Base-by-base conservation (phyloP, 2,329 filamentous ascomycete species). In the Fusarium miscanthi region DNA sequence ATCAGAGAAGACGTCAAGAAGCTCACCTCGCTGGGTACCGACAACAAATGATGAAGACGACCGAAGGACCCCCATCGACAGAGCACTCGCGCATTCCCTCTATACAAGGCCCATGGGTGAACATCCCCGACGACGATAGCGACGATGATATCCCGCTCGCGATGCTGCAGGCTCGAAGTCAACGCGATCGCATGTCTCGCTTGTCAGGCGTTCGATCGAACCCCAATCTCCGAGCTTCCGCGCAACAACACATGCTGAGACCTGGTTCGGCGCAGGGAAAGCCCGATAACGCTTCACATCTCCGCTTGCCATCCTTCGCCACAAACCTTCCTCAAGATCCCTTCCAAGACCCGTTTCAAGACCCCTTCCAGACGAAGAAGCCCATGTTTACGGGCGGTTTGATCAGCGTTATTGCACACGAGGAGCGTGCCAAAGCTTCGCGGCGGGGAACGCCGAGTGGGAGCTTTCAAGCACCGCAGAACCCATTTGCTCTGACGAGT, bases 31-130 rank as follows among this genome's bases (percentile, higher is more conserved):
- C 56, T 33, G 58, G 59, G 14, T 74, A 74, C 41, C 57, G 71
- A 48, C 58, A 74, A 63, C 66, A 72, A 40, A 74, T 69, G 71
- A 72, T 66, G 71, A 74, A 72, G 53, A 74, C 53, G 7, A 74
- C 71, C 16, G 64, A 33, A 37, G 54, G 69, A 23, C 54, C 62
- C 10, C 49, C 60, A 33, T 31, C 53, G 11, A 56, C 12, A 42
- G 33, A 58, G 12, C 66, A 73, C 41, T 53, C 40, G 0, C 61
- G 63, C 13, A 52, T 64, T 2, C 60, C 69, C 2, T 66, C 70
- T 1, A 45, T 59, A 10, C 61, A 68, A 21, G 46, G 60, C 3
- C 65, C 69, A 1, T 63, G 64, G 61, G 48, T 51, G 33, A 42
- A 73, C 5, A 52, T 63, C 4, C 30, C 58, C 1, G 48, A 63